Evolutionary conservation across 179 eudicot species (phyloP), one percentile per base, ranked within the genome.

Genomic region (Actinidia chinensis): DNA sequence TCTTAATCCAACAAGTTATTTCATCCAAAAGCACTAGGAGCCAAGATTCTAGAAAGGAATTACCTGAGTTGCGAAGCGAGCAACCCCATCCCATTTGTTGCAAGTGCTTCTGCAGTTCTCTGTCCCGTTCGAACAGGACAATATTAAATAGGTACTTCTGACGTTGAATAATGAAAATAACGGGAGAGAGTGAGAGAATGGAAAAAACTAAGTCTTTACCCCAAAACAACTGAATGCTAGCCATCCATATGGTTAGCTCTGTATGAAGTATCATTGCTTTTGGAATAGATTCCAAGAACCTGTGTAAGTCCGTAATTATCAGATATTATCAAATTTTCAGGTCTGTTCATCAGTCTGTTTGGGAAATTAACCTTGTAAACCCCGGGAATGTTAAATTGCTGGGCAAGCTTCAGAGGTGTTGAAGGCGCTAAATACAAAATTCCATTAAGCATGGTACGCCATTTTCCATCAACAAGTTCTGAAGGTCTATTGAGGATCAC

Each of bases 71-170:
- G 97, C 91, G 90, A 88, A 85, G 68, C 99, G 98, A 80, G 99
- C 98, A 79, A 95, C 97, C 63, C 97, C 99, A 78, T 95, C 99
- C 87, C 95, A 88, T 85, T 90, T 94, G 89, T 95, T 95, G 87
- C 93, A 95, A 51, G 82, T 84, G 25, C 84, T 75, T 83, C 99
- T 86, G 82, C 99, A 91, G 80, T 89, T 88, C 83, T 94, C 99
- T 0, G 96, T 90, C 99, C 99, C 94, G 8, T 80, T 68, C 43
- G 75, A 66, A 81, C 15, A 12, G 75, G 14, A 70, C 83, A 78
- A 47, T 18, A 79, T 78, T 71, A n/a, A 73, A 56, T 13, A 59
- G n/a, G 8, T 51, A 54, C 55, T 79, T 48, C 59, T 74, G 55
- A 48, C 54, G 51, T 54, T 60, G 20, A 33, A 76, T 25, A 56